Evolutionary conservation across 805 yeast genomes (phyloP), one percentile per base, ranked within the genome.

Genomic region (Saturnispora galanensis): DNA sequence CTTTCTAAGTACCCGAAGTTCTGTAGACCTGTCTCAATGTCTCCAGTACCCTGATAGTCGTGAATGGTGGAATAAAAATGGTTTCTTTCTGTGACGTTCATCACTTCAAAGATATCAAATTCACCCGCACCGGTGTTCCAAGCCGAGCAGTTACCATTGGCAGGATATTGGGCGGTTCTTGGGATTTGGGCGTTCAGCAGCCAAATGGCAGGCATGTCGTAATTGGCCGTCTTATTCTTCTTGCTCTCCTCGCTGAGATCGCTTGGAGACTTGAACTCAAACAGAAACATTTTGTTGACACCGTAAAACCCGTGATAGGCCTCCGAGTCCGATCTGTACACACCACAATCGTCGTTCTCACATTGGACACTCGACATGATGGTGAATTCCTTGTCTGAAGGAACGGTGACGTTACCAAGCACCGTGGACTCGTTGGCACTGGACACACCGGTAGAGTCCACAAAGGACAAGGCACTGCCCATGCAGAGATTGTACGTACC

Each of bases 41-140:
- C 72, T 45, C 66, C 81, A 38, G 80, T 74, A 34, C 85, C 86
- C 62, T 83, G 93, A 69, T 72, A 83, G 56, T 80, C 85, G 59
- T 83, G 93, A 59, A 83, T 65, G 7, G 89, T 80, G 15, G 87
- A 69, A 63, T 68, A 79, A 52, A 83, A 68, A 46, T 78, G 70
- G 41, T 60, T 61, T 21, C 73, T 59, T 50, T 76, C 75, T 12
- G 86, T 76, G 45, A 66, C 63, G 62, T 82, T 82, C 77, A 79
- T 73, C 35, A 77, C 79, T 65, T 83, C 90, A 57, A 82, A 82
- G 52, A 81, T 73, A 62, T 82, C 90, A 53, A 77, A 80, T 62
- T 82, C 88, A 59, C 89, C 88, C 63, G 88, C 80, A 10, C 89
- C 90, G 28, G 81, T 71, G 38, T 73, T 67, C 89, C 89, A 82